These are phyloP conservation scores for Trametes cinnabarina DNA, from an alignment of 768 basidiomycete species.

Conservation along the genomic window DNA sequence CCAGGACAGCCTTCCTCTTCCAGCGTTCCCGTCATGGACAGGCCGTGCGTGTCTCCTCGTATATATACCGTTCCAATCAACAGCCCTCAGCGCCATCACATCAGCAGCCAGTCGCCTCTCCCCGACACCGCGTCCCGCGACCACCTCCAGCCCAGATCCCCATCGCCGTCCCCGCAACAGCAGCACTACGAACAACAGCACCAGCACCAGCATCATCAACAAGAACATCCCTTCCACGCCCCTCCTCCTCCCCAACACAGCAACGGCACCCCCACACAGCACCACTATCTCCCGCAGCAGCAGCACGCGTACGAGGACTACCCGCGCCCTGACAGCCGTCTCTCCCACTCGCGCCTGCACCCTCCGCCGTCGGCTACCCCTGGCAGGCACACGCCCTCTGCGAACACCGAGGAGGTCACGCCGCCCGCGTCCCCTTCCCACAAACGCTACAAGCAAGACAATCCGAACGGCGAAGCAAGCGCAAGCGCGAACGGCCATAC, in stretches of 20 bases:
- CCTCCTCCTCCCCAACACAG: background rate
- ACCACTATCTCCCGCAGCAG: background rate
- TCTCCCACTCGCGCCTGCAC: slow-evolving; percentile 15
- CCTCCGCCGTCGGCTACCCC: slow-evolving; percentile 1
- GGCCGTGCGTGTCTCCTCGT: slow-evolving; percentile 21
- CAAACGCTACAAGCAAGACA: slow-evolving; percentile 17
- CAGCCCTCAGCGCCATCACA: slow-evolving; percentile 17
- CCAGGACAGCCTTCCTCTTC: slow-evolving; percentile 25
- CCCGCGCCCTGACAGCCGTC: slow-evolving; percentile 13
- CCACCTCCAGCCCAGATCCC: slow-evolving; percentile 10
- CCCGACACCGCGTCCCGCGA: slow-evolving; percentile 12
- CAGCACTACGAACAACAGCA: background rate
- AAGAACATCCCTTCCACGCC: background rate
- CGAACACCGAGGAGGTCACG: background rate
- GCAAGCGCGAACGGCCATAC: background rate
- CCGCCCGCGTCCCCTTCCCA: slow-evolving; percentile 15
- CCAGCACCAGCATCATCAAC: background rate
- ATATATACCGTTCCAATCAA: slow-evolving; percentile 22
- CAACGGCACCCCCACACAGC: background rate
- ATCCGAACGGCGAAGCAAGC: background rate
- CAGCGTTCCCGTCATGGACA: slow-evolving; percentile 21
- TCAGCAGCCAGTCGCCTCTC: slow-evolving; percentile 19
- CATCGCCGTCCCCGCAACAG: slow-evolving; percentile 6
- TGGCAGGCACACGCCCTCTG: background rate
- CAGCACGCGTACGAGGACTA: slow-evolving; percentile 4